Base-by-base conservation (phyloP, 257 asterid species). In the Verbascum thapsus region DNA sequence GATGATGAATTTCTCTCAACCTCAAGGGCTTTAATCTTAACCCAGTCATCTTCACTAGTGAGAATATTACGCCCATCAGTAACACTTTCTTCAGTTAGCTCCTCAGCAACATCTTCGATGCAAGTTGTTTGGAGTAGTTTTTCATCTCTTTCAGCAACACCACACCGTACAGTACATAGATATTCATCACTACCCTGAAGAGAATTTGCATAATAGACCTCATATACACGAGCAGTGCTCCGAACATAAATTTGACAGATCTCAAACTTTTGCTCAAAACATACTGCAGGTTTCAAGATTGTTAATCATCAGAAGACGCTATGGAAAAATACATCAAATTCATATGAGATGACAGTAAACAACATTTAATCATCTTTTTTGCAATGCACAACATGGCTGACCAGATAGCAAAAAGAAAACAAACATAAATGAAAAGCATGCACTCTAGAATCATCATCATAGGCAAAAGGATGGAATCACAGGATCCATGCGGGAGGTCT, bases 191-290 rank as follows among this genome's bases (percentile, higher is more conserved):
- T 72, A 58, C 83, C 66, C 44, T 75, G 65, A 63, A 67, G 74
- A 69, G 87, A 68, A 35, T 58, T 64, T 23, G 86, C 72, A 65
- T 74, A 85, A 74, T 94, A 90, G 53, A 90, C 74, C 80, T 94
- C 99, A 69, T 79, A 90, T 45, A 81, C 81, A 53, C 97, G 96
- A 48, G 97, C 96, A 60, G 90, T 87, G 78, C 99, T 94, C 53
- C 96, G 87, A 53, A 90, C 85, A 79, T 94, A 94, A 41, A 90
- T 74, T 75, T 90, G 97, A 45, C 78, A 63, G 52, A 90, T 70
- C 19, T 82, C 88, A 49, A 75, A 75, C 82, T 75, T 85, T 53
- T 73, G 81, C 70, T 47, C 70, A 69, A 94, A 85, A 73, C 71
- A 62, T 58, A 87, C 97, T 90, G 87, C 84, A 82, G 56, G 18